These are phyloP conservation scores for Trypanosoma boissoni DNA, from an alignment of 208 protist species.

Conservation along the genomic window DNA sequence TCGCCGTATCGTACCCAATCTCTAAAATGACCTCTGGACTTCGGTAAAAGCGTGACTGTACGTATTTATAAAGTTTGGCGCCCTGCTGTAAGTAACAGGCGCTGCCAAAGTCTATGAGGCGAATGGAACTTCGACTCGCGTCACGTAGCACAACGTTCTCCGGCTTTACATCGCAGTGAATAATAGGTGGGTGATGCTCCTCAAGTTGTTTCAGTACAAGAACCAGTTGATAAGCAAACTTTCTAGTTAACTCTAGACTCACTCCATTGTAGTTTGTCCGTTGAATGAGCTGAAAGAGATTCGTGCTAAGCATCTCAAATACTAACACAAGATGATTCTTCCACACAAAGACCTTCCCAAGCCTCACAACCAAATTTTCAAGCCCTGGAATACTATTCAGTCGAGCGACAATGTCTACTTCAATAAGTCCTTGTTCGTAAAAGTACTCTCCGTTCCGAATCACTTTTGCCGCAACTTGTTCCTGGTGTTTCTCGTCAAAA, in stretches of 20 bases:
- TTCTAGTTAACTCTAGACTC: conserved; percentile 82
- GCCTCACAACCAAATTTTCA: conserved; percentile 68
- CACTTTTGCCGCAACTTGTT: conserved; percentile 83
- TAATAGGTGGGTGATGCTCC: conserved; percentile 88
- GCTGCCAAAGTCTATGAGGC: conserved; percentile 98
- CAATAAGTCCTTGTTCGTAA: conserved; percentile 65
- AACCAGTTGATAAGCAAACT: conserved; percentile 96
- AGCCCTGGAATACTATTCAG: conserved; percentile 55
- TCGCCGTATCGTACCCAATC: conserved; percentile 90
- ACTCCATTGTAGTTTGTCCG: conserved; percentile 87
- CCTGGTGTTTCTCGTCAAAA: conserved; percentile 68
- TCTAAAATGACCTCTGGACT: conserved; percentile 97
- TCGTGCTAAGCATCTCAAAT: conserved; percentile 96
- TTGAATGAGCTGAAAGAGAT: conserved; percentile 95
- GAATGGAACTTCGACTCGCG: conserved; percentile 90
- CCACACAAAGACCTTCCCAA: conserved; percentile 79
- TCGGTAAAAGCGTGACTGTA: conserved; percentile 98
- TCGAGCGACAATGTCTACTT: conserved; percentile 77
- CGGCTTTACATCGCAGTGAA: conserved; percentile 98
- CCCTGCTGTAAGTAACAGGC: conserved; percentile 82
- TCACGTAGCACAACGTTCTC: conserved; percentile 93
- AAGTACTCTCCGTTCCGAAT: conserved; percentile 83
- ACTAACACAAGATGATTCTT: conserved; percentile 95
- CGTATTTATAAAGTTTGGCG: conserved; percentile 78
- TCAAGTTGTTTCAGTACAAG: conserved; percentile 91